Evolutionary conservation across 331 rosid genomes (phyloP).

Genomic region (Pyrus hybrid): DNA sequence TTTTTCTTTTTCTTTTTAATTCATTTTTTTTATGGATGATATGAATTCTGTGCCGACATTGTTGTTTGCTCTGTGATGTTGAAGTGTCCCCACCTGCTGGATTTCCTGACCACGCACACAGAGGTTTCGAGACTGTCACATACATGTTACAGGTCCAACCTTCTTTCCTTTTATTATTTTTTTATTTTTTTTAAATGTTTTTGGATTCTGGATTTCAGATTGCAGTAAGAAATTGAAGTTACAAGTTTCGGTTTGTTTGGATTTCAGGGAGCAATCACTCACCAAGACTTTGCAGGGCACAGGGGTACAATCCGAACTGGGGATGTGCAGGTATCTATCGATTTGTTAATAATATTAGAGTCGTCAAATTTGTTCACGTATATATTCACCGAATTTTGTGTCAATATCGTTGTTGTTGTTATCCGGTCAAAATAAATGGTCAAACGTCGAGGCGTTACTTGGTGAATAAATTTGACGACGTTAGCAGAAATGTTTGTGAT

Average conservation of each 20-base stretch:
- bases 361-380: neutral
- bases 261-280: constrained; percentile 82
- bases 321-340: constrained; percentile 68
- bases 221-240: neutral
- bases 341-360: neutral
- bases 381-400: neutral
- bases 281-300: constrained; percentile 93
- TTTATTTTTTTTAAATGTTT: neutral
- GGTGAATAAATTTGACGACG: neutral
- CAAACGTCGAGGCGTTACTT: neutral
- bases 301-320: constrained; percentile 78
- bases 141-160: constrained; percentile 61
- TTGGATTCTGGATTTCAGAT: neutral
- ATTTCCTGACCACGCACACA: constrained; percentile 92
- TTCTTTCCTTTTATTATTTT: neutral
- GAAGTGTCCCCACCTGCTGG: constrained; percentile 86
- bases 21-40: neutral
- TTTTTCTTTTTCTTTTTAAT: neutral
- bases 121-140: constrained; percentile 95
- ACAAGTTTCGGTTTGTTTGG: neutral
- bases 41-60: neutral
- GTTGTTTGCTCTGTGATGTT: constrained; percentile 12
- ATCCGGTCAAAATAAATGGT: neutral
- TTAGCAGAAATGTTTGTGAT: neutral
- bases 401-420: neutral